Evolutionary conservation across 306 rosid genomes (phyloP).

Genomic region (Cicer cuneatum): DNA sequence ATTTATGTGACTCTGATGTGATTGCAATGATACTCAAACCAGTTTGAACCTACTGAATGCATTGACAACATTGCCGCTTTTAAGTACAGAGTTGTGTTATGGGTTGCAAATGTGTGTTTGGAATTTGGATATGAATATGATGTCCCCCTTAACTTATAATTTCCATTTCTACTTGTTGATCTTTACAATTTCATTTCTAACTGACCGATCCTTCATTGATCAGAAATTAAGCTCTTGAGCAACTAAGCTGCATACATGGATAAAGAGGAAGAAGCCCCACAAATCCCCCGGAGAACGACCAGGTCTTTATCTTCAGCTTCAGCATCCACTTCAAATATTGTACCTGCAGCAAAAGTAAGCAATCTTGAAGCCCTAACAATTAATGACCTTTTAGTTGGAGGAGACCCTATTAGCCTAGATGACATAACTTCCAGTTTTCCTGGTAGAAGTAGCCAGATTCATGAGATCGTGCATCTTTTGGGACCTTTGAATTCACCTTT

Average conservation of each 20-base stretch:
- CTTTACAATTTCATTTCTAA: slow-evolving; percentile 26
- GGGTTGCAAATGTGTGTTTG: slow-evolving; percentile 5
- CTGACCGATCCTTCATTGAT: slow-evolving; percentile 21
- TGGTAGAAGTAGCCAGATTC: slow-evolving; percentile 69
- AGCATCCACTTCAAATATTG: slow-evolving; percentile 49
- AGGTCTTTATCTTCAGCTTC: slow-evolving; percentile 61
- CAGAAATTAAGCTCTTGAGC: slow-evolving; percentile 15
- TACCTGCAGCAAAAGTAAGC: slow-evolving; percentile 48
- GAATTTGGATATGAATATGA: slow-evolving; percentile 4
- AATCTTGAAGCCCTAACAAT: slow-evolving; percentile 50
- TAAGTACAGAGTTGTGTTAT: neutral
- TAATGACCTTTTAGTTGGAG: slow-evolving; percentile 77
- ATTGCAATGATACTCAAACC: no score
- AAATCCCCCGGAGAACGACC: slow-evolving; percentile 64
- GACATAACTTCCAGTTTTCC: slow-evolving; percentile 70
- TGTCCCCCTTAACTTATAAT: neutral
- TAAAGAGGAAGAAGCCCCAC: slow-evolving; percentile 61
- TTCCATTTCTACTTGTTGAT: slow-evolving; percentile 10
- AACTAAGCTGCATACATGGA: slow-evolving; percentile 60
- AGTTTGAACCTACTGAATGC: no score
- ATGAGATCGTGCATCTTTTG: slow-evolving; percentile 65
- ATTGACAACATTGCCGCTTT: no score
- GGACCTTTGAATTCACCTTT: slow-evolving; percentile 80
- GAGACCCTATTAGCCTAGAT: slow-evolving; percentile 64
- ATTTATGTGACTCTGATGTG: no score